Percentiles rank a stretch among this genome's conserved stretches.
These are phyloP conservation scores for Diplodia seriata DNA, from an alignment of 2,329 filamentous ascomycete species.

Conservation along the genomic window DNA sequence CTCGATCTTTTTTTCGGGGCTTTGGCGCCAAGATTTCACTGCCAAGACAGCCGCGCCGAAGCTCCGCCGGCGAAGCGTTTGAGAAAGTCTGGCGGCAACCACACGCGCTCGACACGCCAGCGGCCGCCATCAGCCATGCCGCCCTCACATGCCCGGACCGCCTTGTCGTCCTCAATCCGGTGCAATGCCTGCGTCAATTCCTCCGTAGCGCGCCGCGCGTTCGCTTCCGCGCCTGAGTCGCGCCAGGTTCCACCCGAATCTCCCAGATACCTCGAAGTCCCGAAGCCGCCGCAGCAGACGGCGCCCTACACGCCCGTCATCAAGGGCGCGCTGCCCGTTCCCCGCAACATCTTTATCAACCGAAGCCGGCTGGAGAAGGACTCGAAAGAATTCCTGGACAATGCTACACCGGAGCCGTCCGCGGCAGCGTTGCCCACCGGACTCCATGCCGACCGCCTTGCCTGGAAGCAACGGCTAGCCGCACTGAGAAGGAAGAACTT, in stretches of 20 bases:
- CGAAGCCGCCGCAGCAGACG: slow-evolving; percentile 75
- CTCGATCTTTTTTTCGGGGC: slow-evolving; percentile 31
- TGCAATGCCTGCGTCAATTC: slow-evolving; percentile 25
- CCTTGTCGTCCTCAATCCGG: slow-evolving; percentile 20
- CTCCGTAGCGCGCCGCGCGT: slow-evolving; percentile 40
- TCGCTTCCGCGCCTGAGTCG: slow-evolving; percentile 43
- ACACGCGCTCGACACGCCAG: slow-evolving; percentile 5
- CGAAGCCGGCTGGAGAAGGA: slow-evolving; percentile 59
- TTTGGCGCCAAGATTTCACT: slow-evolving; percentile 24
- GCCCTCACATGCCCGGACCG: slow-evolving; percentile 16
- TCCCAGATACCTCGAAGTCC: slow-evolving; percentile 84
- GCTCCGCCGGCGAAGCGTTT: slow-evolving; percentile 22
- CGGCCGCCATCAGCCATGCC: slow-evolving; percentile 24
- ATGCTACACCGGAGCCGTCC: slow-evolving; percentile 64
- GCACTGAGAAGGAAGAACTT: slow-evolving; percentile 74
- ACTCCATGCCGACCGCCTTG: slow-evolving; percentile 57
- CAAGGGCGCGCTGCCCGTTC: slow-evolving; percentile 83
- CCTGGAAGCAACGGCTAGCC: slow-evolving; percentile 78
- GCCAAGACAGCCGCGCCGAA: slow-evolving; percentile 24
- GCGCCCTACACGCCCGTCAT: slow-evolving; percentile 57
- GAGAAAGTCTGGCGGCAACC: slow-evolving; percentile 26
- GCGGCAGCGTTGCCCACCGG: slow-evolving; percentile 44
- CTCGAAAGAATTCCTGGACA: slow-evolving; percentile 64
- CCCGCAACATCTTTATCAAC: slow-evolving; percentile 75
- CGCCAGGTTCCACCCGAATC: slow-evolving; percentile 69